Conservation (phyloP, 805 yeast species). For the Isabelozyma gotoi region DNA sequence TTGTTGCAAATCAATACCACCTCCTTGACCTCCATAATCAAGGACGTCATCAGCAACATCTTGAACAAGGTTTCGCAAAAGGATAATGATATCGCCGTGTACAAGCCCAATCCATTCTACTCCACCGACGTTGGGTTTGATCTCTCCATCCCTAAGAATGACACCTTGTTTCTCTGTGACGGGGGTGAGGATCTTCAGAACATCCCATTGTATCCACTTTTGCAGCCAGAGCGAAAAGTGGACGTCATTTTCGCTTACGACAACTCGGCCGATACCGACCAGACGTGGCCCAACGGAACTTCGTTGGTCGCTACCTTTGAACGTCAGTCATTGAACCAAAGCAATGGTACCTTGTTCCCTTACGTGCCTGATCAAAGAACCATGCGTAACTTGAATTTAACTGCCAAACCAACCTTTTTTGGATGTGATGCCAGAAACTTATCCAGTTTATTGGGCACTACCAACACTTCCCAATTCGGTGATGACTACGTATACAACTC, state of each 20-base stretch:
- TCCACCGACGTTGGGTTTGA: slow-evolving; percentile 33
- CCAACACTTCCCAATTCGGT: slow-evolving; percentile 6
- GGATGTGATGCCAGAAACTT: slow-evolving; percentile 74
- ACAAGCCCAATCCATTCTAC: slow-evolving; percentile 65
- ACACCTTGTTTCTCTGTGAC: slow-evolving; percentile 32
- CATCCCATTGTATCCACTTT: slow-evolving; percentile 37
- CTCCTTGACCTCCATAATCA: slow-evolving; percentile 18
- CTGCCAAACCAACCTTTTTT: slow-evolving; percentile 73
- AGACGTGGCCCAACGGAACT: slow-evolving; percentile 39
- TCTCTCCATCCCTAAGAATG: slow-evolving; percentile 15
- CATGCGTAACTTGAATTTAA: slow-evolving; percentile 58
- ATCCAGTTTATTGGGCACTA: slow-evolving; percentile 41
- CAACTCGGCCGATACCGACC: slow-evolving; percentile 33
- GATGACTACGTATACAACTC: slow-evolving; percentile 42
- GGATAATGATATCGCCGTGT: slow-evolving; percentile 68
- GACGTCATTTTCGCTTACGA: slow-evolving; percentile 41
- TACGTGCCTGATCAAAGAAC: slow-evolving; percentile 72
- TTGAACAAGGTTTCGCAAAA: slow-evolving; percentile 40
- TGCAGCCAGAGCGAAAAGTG: slow-evolving; percentile 30
- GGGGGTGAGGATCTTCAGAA: slow-evolving; percentile 45
- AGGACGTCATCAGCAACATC: slow-evolving; percentile 18
- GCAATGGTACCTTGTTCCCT: slow-evolving; percentile 68
- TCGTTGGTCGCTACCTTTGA: slow-evolving; percentile 31
- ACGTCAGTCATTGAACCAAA: slow-evolving; percentile 40
- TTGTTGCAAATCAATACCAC: slow-evolving; percentile 54